These are phyloP conservation scores for Lantana camara DNA, from an alignment of 257 asterid species.

Conservation along the genomic window DNA sequence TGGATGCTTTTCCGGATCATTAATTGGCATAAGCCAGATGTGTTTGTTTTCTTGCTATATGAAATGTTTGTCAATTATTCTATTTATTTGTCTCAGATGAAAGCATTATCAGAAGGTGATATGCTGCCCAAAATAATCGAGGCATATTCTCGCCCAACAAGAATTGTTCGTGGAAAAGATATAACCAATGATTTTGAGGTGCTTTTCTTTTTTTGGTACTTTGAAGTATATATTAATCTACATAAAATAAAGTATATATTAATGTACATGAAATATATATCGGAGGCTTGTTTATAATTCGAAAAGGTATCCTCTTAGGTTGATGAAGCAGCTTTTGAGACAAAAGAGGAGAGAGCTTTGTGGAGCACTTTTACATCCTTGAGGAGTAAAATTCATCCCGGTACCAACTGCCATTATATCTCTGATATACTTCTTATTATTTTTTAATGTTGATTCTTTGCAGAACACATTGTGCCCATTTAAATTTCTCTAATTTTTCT, in stretches of 20 bases:
- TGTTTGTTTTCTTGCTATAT: slow-evolving; percentile 4
- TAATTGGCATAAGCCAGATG: slow-evolving; percentile 8
- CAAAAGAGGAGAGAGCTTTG: slow-evolving; percentile 74
- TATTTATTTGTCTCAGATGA: slow-evolving; percentile 57
- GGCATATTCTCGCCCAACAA: slow-evolving; percentile 98
- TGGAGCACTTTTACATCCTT: slow-evolving; percentile 76
- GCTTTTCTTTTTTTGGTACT: no score
- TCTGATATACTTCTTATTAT: slow-evolving; percentile 15
- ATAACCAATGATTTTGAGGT: slow-evolving; percentile 65
- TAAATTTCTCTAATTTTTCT: slow-evolving; percentile 4
- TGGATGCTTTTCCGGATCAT: slow-evolving; percentile 14
- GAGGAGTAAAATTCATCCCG: slow-evolving; percentile 67
- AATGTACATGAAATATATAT: no score
- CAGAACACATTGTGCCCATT: not conserved
- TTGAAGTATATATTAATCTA: no score
- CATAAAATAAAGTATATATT: no score
- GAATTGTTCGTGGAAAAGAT: slow-evolving; percentile 93
- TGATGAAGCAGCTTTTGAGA: slow-evolving; percentile 80
- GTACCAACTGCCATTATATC: slow-evolving; percentile 50
- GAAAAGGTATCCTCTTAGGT: slow-evolving; percentile 55
- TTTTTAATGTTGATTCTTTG: slow-evolving; percentile 12
- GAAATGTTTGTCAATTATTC: not conserved
- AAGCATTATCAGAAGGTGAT: slow-evolving; percentile 65
- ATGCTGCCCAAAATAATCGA: slow-evolving; percentile 74
- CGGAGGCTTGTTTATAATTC: no score